Conservation (phyloP, 768 basidiomycete genomes). For the Clitopilus hobsonii region DNA sequence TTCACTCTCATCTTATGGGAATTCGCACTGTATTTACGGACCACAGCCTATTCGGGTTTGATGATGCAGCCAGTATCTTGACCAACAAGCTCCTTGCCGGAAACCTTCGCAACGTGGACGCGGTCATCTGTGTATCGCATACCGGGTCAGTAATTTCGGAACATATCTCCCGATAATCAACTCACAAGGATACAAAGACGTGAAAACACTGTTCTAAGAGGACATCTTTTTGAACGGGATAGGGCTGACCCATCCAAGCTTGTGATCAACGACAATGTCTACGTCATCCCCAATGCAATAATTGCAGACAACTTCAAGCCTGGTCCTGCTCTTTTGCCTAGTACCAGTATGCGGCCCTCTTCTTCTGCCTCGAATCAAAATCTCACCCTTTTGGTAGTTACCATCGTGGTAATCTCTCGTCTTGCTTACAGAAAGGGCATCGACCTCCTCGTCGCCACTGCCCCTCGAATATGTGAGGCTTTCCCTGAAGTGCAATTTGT, state of each 20-base stretch:
- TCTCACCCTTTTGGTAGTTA: constrained; percentile 48
- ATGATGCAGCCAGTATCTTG: constrained; percentile 93
- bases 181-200: constrained; percentile 48
- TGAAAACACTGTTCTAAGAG: constrained; percentile 94
- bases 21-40: constrained; percentile 94
- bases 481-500: constrained; percentile 89
- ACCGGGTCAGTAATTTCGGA: constrained; percentile 67
- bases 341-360: constrained; percentile 47
- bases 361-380: background rate
- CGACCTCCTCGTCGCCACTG: constrained; percentile 89
- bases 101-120: constrained; percentile 86
- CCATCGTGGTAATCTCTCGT: constrained; percentile 85
- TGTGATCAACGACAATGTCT: constrained; percentile 55
- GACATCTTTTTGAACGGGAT: constrained; percentile 60
- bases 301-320: constrained; percentile 86
- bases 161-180: background rate
- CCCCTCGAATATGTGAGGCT: constrained; percentile 80
- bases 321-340: constrained; percentile 36
- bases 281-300: constrained; percentile 93
- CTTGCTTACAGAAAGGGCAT: constrained; percentile 95
- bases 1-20: constrained; percentile 84
- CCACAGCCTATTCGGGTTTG: constrained; percentile 94
- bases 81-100: constrained; percentile 94
- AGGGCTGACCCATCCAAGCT: constrained; percentile 38
- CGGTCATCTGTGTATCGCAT: constrained; percentile 93